These are phyloP conservation scores for Persicaria maculosa DNA, from an alignment of 148 eudicot species.

Conservation along the genomic window DNA sequence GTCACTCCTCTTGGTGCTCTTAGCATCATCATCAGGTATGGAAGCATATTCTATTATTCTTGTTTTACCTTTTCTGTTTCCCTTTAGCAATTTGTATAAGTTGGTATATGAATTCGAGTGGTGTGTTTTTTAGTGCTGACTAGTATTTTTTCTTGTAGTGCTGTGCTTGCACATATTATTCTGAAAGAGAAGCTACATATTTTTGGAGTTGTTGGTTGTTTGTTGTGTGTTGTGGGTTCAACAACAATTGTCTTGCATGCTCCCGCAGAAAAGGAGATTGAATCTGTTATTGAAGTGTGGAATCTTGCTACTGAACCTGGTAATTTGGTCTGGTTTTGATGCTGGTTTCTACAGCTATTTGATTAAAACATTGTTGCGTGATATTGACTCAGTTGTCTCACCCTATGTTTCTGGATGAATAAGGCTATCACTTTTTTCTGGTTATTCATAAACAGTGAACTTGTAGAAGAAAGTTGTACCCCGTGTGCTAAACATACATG, in stretches of 20 bases:
- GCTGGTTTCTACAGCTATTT: neutral
- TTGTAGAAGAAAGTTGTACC: too few relatives aligned
- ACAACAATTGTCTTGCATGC: constrained; percentile 52
- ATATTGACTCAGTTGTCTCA: neutral
- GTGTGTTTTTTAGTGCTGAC: neutral
- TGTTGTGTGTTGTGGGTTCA: constrained; percentile 59
- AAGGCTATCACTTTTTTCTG: too few relatives aligned
- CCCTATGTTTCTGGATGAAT: too few relatives aligned
- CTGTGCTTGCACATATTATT: constrained; percentile 54
- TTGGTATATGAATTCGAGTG: constrained; percentile 1
- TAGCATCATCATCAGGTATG: constrained; percentile 12
- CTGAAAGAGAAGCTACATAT: constrained; percentile 48
- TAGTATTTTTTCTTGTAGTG: constrained; percentile 32
- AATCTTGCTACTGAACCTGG: constrained; percentile 47
- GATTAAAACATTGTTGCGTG: neutral
- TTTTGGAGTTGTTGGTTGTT: constrained; percentile 54
- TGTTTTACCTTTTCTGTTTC: neutral
- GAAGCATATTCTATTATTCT: neutral
- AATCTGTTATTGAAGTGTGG: constrained; percentile 55
- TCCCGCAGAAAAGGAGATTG: constrained; percentile 35
- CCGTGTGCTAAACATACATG: neutral
- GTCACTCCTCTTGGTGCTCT: constrained; percentile 8
- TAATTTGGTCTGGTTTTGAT: constrained; percentile 9
- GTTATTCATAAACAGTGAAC: too few relatives aligned
- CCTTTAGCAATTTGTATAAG: neutral